Evolutionary conservation across 805 yeast genomes (phyloP).

Genomic region (Sugiyamaella marilandica): DNA sequence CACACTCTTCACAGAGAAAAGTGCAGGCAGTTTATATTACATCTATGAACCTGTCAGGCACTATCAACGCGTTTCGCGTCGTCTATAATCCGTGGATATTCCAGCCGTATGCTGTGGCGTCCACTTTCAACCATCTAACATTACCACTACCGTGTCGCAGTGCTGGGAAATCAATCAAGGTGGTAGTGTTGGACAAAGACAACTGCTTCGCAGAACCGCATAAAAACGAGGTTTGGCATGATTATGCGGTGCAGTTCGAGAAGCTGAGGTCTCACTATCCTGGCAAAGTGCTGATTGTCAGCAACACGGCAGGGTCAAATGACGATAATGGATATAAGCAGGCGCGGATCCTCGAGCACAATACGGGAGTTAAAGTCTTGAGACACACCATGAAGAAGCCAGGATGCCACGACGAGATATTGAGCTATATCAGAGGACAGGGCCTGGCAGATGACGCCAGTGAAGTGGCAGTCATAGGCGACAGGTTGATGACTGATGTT

Average conservation of each 20-base stretch:
- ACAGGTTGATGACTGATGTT: constrained; percentile 84
- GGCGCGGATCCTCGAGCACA: constrained; percentile 56
- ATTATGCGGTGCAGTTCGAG: constrained; percentile 53
- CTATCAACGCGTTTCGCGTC: constrained; percentile 59
- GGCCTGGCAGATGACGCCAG: constrained; percentile 44
- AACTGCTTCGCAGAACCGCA: constrained; percentile 89
- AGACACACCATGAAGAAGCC: constrained; percentile 34
- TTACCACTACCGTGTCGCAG: constrained; percentile 40
- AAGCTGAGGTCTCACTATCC: constrained; percentile 55
- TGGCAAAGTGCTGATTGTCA: constrained; percentile 63
- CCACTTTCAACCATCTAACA: constrained; percentile 56
- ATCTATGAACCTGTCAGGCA: constrained; percentile 68
- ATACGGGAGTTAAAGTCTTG: constrained; percentile 40
- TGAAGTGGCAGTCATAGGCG: constrained; percentile 85
- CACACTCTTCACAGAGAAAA: too few species aligned
- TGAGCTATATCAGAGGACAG: constrained; percentile 51
- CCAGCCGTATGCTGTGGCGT: constrained; percentile 55
- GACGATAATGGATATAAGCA: constrained; percentile 60
- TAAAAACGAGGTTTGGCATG: constrained; percentile 75
- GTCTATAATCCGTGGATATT: constrained; percentile 61
- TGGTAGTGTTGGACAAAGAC: constrained; percentile 87
- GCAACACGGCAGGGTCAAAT: constrained; percentile 88
- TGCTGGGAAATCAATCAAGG: constrained; percentile 45
- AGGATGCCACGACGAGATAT: constrained; percentile 52
- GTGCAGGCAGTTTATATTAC: not conserved